phyloP scores from a whole-genome alignment of 192 early-diverging fungal species.

The Spizellomyces punctatus region DNA sequence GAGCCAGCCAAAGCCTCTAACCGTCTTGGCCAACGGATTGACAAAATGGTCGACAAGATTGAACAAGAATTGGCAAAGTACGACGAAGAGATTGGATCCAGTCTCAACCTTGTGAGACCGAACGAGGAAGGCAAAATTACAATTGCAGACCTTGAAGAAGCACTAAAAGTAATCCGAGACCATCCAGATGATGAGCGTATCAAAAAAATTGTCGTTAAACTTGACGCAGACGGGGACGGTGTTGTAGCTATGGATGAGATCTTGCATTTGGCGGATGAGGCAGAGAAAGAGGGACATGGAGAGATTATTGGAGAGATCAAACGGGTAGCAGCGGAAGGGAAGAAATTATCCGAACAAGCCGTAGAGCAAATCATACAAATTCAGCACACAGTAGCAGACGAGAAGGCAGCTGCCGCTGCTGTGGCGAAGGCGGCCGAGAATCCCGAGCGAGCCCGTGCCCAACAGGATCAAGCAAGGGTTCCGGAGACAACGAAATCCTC shows the following conservation, averaged over 20 bases:
- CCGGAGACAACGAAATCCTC: too few relatives aligned
- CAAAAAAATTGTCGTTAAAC: constrained; percentile 72
- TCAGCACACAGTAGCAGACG: constrained; percentile 19
- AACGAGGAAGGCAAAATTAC: constrained; percentile 69
- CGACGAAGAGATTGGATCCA: constrained; percentile 65
- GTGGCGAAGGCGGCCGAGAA: too few relatives aligned
- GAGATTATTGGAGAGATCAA: constrained; percentile 41
- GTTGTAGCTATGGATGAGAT: constrained; percentile 65
- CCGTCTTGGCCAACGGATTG: constrained; percentile 66
- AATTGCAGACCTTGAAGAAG: constrained; percentile 68
- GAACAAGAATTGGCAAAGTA: constrained; percentile 70
- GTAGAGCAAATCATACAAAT: constrained; percentile 32
- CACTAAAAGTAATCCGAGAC: constrained; percentile 66
- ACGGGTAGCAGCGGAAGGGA: constrained; percentile 27
- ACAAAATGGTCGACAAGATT: constrained; percentile 79
- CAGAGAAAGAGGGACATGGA: constrained; percentile 60
- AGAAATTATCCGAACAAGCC: constrained; percentile 25
- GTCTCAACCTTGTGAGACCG: constrained; percentile 66
- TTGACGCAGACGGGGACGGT: constrained; percentile 75
- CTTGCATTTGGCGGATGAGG: constrained; percentile 53
- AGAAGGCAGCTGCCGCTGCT: constrained; percentile 3
- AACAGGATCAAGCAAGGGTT: too few relatives aligned
- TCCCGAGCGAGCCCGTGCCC: too few relatives aligned
- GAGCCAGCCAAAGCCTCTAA: constrained; percentile 59
- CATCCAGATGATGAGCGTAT: constrained; percentile 70